Percentiles rank a stretch among this genome's conserved stretches.
These are phyloP conservation scores for Lantana camara DNA, from an alignment of 257 asterid genomes.

Conservation along the genomic window DNA sequence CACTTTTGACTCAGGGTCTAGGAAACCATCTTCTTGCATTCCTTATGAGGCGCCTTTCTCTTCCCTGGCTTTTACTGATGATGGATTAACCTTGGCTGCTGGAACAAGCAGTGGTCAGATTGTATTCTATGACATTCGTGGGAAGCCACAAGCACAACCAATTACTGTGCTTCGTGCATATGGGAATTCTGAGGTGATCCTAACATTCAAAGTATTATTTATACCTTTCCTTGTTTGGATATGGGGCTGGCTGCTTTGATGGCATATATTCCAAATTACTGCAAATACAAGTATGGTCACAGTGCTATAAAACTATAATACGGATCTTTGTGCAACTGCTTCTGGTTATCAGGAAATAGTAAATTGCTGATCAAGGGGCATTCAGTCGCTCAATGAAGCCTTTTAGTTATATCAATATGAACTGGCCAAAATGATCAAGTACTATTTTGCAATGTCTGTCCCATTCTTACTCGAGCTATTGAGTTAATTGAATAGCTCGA, in stretches of 20 bases:
- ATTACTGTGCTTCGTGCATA: constrained; percentile 86
- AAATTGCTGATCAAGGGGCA: background rate
- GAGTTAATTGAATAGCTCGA: background rate
- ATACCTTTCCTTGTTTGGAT: constrained; percentile 18
- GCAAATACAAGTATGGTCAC: constrained; percentile 2
- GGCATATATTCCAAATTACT: constrained; percentile 9
- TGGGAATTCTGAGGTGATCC: constrained; percentile 79
- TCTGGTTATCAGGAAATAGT: background rate
- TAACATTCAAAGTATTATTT: constrained; percentile 26
- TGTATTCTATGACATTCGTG: constrained; percentile 90
- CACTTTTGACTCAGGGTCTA: constrained; percentile 83
- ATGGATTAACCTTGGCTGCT: constrained; percentile 90
- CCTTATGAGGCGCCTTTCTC: constrained; percentile 93
- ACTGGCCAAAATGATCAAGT: background rate
- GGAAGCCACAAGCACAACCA: constrained; percentile 96
- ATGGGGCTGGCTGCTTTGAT: constrained; percentile 15
- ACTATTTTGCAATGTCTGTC: background rate
- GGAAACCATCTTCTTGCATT: constrained; percentile 82
- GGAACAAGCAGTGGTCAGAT: constrained; percentile 94
- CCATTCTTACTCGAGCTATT: background rate
- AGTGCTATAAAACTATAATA: background rate
- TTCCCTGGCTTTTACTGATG: constrained; percentile 89
- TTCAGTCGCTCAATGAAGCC: background rate
- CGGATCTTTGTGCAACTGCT: background rate
- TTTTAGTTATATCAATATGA: background rate